Conservation (phyloP, 2,329 filamentous ascomycete genomes). For the Exophiala spinifera region DNA sequence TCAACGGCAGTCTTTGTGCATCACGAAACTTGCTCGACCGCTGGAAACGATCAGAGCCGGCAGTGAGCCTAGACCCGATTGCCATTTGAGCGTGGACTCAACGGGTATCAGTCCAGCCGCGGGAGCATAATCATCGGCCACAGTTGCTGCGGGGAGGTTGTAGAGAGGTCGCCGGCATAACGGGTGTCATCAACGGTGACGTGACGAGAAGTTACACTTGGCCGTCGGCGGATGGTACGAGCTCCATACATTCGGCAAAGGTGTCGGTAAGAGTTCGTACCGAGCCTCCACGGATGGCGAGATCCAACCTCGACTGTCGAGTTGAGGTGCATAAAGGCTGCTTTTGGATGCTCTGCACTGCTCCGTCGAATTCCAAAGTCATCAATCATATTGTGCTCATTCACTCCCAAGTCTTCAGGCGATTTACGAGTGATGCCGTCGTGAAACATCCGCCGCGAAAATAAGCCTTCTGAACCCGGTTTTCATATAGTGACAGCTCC, state of each 20-base stretch:
- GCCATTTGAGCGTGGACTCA: background rate
- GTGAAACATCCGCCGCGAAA: too few species aligned
- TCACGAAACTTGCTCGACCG: background rate
- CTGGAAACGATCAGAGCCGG: constrained; percentile 4
- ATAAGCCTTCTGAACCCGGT: too few species aligned
- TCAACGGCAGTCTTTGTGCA: constrained; percentile 1
- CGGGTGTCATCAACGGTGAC: background rate
- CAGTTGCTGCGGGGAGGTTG: background rate
- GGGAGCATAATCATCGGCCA: background rate
- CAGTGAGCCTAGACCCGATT: constrained; percentile 5
- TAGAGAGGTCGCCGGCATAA: background rate
- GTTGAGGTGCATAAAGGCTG: too few species aligned
- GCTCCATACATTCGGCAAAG: background rate
- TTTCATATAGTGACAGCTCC: too few species aligned
- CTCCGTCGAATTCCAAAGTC: background rate
- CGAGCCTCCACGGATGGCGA: background rate
- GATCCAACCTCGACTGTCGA: background rate
- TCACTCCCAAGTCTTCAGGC: too few species aligned
- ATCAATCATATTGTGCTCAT: too few species aligned
- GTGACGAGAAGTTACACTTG: constrained; percentile 6
- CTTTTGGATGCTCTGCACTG: background rate
- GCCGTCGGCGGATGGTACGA: constrained; percentile 9
- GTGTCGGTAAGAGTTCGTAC: constrained; percentile 2
- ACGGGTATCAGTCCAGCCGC: constrained; percentile 1
- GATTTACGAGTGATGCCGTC: too few species aligned